Percentiles rank a stretch among this genome's conserved stretches.
Evolutionary conservation across 1,139 yeast species (phyloP).

Genomic region (Hyphopichia buzzinii): DNA sequence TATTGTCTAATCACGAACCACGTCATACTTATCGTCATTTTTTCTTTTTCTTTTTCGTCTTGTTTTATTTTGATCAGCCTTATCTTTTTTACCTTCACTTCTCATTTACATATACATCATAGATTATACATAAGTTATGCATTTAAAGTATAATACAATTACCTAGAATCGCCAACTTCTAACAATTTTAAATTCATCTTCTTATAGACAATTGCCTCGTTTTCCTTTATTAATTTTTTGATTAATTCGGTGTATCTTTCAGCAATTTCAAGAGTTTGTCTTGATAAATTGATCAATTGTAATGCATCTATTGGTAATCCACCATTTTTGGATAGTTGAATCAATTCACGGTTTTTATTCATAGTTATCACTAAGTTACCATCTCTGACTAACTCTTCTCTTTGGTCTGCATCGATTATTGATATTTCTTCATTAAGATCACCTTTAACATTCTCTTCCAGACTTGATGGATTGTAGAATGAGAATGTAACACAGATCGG

Average conservation of each 20-base stretch:
- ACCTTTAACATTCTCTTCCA: slow-evolving; percentile 70
- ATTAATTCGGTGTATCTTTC: slow-evolving; percentile 65
- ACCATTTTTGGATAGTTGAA: slow-evolving; percentile 88
- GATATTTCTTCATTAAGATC: slow-evolving; percentile 57
- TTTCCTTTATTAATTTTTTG: slow-evolving; percentile 52
- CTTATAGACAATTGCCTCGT: slow-evolving; percentile 41
- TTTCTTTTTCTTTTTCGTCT: background rate
- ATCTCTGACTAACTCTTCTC: slow-evolving; percentile 75
- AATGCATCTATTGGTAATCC: slow-evolving; percentile 82
- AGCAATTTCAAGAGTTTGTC: slow-evolving; percentile 63
- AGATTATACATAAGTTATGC: background rate
- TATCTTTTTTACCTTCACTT: too few relatives aligned
- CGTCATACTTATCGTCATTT: background rate
- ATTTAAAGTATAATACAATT: slow-evolving; percentile 3
- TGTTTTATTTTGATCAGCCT: background rate
- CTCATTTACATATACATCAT: background rate
- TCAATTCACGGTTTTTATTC: slow-evolving; percentile 85
- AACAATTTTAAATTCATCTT: slow-evolving; percentile 30
- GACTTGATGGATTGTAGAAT: slow-evolving; percentile 66
- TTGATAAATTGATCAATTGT: slow-evolving; percentile 65
- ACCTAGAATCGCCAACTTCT: slow-evolving; percentile 39
- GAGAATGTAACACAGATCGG: slow-evolving; percentile 92
- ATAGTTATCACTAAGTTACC: slow-evolving; percentile 83
- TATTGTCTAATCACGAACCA: background rate
- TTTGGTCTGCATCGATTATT: slow-evolving; percentile 71